Evolutionary conservation across 257 asterid species (phyloP).

Genomic region (Gentiana straminea): DNA sequence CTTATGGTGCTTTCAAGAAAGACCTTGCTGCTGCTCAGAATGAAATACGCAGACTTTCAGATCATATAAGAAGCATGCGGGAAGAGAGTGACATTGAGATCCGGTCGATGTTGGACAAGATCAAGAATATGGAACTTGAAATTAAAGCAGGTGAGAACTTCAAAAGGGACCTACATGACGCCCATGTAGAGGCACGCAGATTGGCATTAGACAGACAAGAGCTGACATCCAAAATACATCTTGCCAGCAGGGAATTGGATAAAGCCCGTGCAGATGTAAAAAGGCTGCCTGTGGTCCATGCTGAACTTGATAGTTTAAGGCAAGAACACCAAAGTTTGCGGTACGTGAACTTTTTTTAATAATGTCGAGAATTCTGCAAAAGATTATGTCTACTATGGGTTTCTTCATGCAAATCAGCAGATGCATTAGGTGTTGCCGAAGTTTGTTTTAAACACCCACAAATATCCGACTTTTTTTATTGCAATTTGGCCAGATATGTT

Average conservation of each 20-base stretch:
- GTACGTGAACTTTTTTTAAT: slow-evolving; percentile 27
- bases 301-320: slow-evolving; percentile 49
- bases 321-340: slow-evolving; percentile 61
- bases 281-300: slow-evolving; percentile 47
- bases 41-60: slow-evolving; percentile 51
- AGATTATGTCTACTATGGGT: too few species aligned
- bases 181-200: slow-evolving; percentile 42
- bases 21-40: slow-evolving; percentile 44
- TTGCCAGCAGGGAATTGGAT: slow-evolving; percentile 50
- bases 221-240: slow-evolving; percentile 37
- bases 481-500: too few species aligned
- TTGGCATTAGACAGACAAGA: slow-evolving; percentile 47
- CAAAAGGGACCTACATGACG: slow-evolving; percentile 49
- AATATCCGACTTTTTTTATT: too few species aligned
- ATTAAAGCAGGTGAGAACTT: slow-evolving; percentile 34
- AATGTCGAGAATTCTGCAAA: too few species aligned
- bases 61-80: slow-evolving; percentile 49
- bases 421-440: too few species aligned
- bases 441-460: too few species aligned
- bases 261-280: slow-evolving; percentile 32
- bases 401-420: too few species aligned
- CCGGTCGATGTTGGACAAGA: slow-evolving; percentile 55
- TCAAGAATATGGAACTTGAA: slow-evolving; percentile 51
- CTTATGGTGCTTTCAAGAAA: slow-evolving; percentile 45
- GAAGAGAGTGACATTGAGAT: slow-evolving; percentile 71